Evolutionary conservation across 768 basidiomycete genomes (phyloP).

Genomic region (Pulveroboletus frians): DNA sequence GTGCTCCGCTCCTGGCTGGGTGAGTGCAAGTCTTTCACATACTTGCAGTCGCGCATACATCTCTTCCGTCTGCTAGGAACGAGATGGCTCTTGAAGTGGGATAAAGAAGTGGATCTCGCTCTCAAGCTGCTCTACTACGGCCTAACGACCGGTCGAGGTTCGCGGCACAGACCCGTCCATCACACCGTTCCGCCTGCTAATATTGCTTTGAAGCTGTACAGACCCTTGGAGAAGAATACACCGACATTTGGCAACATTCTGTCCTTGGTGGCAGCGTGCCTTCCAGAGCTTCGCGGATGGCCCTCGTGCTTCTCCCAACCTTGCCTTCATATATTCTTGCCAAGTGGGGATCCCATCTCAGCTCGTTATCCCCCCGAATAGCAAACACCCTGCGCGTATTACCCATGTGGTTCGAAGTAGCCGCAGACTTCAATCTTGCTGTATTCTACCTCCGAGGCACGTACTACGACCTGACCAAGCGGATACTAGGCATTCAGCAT

Average conservation of each 20-base stretch:
- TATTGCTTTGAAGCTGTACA: slow-evolving; percentile 51
- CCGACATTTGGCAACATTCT: slow-evolving; percentile 74
- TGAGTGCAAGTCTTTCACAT: slow-evolving; percentile 28
- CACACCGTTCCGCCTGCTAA: slow-evolving; percentile 3
- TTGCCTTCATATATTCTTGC: slow-evolving; percentile 60
- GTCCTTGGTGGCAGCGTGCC: slow-evolving; percentile 38
- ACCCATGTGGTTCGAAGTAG: slow-evolving; percentile 50
- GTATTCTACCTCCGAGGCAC: slow-evolving; percentile 73
- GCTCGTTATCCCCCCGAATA: slow-evolving; percentile 30
- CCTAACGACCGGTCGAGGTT: slow-evolving; percentile 71
- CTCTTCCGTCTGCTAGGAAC: slow-evolving; percentile 49
- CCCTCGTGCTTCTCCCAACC: slow-evolving; percentile 60
- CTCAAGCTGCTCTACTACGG: slow-evolving; percentile 70
- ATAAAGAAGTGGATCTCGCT: slow-evolving; percentile 69
- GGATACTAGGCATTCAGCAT: slow-evolving; percentile 64
- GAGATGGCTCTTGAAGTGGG: slow-evolving; percentile 74
- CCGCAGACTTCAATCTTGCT: slow-evolving; percentile 70
- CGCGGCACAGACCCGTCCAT: slow-evolving; percentile 6
- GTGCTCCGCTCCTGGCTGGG: slow-evolving; percentile 77
- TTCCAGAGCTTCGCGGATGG: slow-evolving; percentile 40
- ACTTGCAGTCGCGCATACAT: slow-evolving; percentile 1
- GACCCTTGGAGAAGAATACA: slow-evolving; percentile 89
- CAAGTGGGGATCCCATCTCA: slow-evolving; percentile 40
- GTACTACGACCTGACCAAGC: slow-evolving; percentile 71
- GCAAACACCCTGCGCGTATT: slow-evolving; percentile 32